phyloP scores from a whole-genome alignment of 2,329 filamentous ascomycete genomes.

The Penicillium sumatraense region DNA sequence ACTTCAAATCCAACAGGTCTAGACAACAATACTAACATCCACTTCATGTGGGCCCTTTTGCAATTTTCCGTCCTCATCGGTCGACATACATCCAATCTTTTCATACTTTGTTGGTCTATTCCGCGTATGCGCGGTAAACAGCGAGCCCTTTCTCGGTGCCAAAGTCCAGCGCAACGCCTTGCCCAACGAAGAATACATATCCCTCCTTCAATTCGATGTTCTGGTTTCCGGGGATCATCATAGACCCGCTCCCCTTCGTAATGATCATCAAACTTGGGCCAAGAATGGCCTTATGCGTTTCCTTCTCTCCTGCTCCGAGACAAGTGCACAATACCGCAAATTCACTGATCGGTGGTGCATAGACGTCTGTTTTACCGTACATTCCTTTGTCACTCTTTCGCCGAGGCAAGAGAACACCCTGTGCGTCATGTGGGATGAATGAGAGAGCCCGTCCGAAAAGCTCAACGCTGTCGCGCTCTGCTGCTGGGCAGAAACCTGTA shows the following conservation, averaged over 20 bases:
- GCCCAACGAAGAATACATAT: conserved; percentile 65
- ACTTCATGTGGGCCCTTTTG: not conserved
- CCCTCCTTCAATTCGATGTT: conserved; percentile 63
- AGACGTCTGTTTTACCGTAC: conserved; percentile 66
- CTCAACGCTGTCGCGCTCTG: conserved; percentile 67
- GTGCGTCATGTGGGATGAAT: conserved; percentile 64
- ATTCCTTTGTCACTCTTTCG: conserved; percentile 56
- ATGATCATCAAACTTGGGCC: conserved; percentile 69
- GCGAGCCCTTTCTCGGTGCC: conserved; percentile 50
- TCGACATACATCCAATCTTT: not conserved
- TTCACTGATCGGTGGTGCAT: conserved; percentile 71
- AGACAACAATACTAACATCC: not conserved
- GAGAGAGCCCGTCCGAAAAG: conserved; percentile 67
- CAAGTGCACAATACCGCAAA: conserved; percentile 70
- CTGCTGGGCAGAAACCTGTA: conserved; percentile 72
- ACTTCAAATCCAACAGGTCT: not conserved
- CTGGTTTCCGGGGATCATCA: conserved; percentile 59
- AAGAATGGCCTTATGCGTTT: conserved; percentile 58
- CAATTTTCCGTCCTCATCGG: not conserved
- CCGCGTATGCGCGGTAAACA: conserved; percentile 30
- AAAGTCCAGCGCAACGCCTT: conserved; percentile 50
- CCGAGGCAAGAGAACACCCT: conserved; percentile 61
- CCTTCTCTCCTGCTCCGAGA: conserved; percentile 61
- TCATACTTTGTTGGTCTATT: conserved; percentile 4
- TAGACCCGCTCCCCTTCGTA: conserved; percentile 61